Percentiles rank a stretch among this genome's conserved stretches.
These are phyloP conservation scores for Rhodotorula sp. DNA, from an alignment of 1,284 basidiomycete species.

Conservation along the genomic window DNA sequence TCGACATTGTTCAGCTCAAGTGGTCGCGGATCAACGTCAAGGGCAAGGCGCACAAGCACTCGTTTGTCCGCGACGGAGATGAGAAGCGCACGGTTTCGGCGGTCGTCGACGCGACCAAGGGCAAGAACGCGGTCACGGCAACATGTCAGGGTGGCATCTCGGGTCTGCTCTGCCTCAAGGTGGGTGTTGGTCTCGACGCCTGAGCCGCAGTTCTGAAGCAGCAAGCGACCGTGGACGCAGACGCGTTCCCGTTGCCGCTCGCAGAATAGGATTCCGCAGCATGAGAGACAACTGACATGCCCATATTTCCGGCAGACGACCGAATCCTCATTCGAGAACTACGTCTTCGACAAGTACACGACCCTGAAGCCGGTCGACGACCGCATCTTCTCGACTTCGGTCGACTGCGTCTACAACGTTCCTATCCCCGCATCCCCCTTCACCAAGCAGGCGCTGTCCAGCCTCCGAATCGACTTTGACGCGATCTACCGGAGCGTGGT, in stretches of 20 bases:
- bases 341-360: constrained; percentile 82
- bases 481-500: constrained; percentile 60
- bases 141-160: constrained; percentile 64
- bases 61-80: constrained; percentile 85
- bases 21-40: constrained; percentile 73
- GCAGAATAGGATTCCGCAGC: too few species aligned
- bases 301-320: constrained; percentile 48
- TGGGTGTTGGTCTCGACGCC: neutral
- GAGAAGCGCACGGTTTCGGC: constrained; percentile 74
- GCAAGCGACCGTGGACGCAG: too few species aligned
- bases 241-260: too few species aligned
- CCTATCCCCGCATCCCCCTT: constrained; percentile 53
- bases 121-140: constrained; percentile 52
- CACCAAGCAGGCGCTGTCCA: constrained; percentile 55
- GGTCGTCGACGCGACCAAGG: constrained; percentile 54
- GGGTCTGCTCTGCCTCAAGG: constrained; percentile 83
- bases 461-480: constrained; percentile 53
- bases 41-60: constrained; percentile 67
- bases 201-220: too few species aligned
- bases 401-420: constrained; percentile 71
- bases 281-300: too few species aligned
- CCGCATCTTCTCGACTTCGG: constrained; percentile 81
- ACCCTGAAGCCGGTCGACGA: constrained; percentile 74
- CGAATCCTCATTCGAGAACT: constrained; percentile 81
- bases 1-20: constrained; percentile 76